Evolutionary conservation across 2,329 filamentous ascomycete species (phyloP), one percentile per base, ranked within the genome.

Genomic region (Exophiala mesophila): DNA sequence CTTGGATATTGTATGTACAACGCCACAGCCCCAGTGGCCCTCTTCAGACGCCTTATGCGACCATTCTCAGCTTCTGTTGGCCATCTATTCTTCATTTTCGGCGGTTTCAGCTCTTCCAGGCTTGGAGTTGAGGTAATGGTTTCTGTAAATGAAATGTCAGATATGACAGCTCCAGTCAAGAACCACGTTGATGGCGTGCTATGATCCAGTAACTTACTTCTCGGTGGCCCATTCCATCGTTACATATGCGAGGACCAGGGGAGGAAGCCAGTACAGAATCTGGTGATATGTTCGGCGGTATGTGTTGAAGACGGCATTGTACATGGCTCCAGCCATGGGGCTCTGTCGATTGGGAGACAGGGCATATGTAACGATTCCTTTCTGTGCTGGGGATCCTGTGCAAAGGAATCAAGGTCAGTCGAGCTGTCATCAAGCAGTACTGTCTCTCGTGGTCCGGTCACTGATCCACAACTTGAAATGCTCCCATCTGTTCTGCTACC

Each of bases 271-370:
- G 78, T 89, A 98, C 57, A 97, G 80, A 57, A 94, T 80, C 76
- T 97, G 92, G 57, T 76, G 68, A 65, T 81, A 82, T 70, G 84
- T 85, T 61, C 92, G 82, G 68, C 92, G 83, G 78, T 85, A 94
- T 59, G 80, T 83, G 79, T 98, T 98, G 83, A 97, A 97, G 73
- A 97, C 71, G 61, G 89, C 90, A 56, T 83, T 85, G 67, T 90
- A 72, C 54, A 76, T 68, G 47, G 83, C 73, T 59, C 86, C 87
- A 53, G 88, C 88, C 56, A 94, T 76, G 52, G 88, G 85, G 61
- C 85, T 82, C 74, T 95, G 90, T 64, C 85, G 83, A 78, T 98
- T 97, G 56, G 84, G 70, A 57, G 86, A 83, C 56, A 98, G 64
- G 55, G 82, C 77, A 71, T 94, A 97, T 60, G 73, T 72, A 43